Evolutionary conservation across 805 yeast genomes (phyloP).

Genomic region (Kluyveromyces dobzhanskii): DNA sequence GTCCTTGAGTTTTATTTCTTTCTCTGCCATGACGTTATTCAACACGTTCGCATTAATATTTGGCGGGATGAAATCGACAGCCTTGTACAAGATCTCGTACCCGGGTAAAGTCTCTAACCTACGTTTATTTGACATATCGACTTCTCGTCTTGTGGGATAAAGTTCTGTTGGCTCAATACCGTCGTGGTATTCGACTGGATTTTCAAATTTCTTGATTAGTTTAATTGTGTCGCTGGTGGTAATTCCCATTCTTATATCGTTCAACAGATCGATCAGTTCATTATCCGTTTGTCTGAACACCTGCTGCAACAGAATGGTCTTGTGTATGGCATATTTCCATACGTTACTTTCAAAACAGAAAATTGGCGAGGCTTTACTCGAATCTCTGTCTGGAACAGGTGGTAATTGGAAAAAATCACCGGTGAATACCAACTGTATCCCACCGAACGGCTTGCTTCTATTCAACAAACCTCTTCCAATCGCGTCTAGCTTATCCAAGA

Average conservation of each 20-base stretch:
- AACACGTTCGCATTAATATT: conserved; percentile 7
- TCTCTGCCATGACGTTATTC: conserved; percentile 56
- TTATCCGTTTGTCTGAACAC: conserved; percentile 82
- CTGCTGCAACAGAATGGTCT: conserved; percentile 61
- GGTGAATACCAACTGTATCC: conserved; percentile 77
- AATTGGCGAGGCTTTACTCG: conserved; percentile 24
- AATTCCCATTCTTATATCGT: conserved; percentile 69
- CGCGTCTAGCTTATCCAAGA: conserved; percentile 66
- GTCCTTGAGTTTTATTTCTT: conserved; percentile 53
- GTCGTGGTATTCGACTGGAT: conserved; percentile 10
- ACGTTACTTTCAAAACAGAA: conserved; percentile 70
- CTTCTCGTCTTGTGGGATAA: conserved; percentile 81
- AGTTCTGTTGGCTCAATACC: conserved; percentile 86
- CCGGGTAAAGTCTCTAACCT: conserved; percentile 47
- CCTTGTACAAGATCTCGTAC: conserved; percentile 33
- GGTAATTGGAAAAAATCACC: conserved; percentile 98
- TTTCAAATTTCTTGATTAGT: conserved; percentile 12
- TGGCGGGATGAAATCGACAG: conserved; percentile 35
- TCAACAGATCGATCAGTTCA: conserved; percentile 68
- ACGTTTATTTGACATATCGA: conserved; percentile 59
- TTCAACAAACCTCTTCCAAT: conserved; percentile 54
- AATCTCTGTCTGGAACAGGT: conserved; percentile 54
- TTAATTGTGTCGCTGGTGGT: conserved; percentile 32
- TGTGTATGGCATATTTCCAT: conserved; percentile 58
- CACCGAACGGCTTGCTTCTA: conserved; percentile 71